Percentiles rank a stretch among this genome's conserved stretches.
Conservation (phyloP, 257 asterid species). For the Euphrasia confusa region DNA sequence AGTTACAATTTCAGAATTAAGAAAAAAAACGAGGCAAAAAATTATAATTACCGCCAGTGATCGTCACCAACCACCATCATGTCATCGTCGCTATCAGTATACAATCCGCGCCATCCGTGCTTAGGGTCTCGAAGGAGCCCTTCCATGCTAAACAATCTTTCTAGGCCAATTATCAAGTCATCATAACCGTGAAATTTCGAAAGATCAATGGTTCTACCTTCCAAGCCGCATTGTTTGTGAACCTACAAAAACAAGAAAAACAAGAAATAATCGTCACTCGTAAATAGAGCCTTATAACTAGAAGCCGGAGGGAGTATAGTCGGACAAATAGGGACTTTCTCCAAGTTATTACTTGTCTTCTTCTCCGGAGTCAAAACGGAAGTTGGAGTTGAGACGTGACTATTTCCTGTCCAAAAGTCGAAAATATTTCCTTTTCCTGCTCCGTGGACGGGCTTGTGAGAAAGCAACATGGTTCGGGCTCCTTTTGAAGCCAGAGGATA, state of each 20-base stretch:
- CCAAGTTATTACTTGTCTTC: constrained; percentile 28
- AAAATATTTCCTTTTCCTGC: constrained; percentile 38
- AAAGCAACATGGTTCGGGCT: constrained; percentile 48
- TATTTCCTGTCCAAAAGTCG: constrained; percentile 44
- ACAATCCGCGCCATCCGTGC: constrained; percentile 84
- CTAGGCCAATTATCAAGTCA: constrained; percentile 64
- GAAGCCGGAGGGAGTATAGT: background rate
- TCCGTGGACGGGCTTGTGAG: constrained; percentile 41
- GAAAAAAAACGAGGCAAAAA: background rate
- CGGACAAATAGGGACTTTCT: constrained; percentile 36
- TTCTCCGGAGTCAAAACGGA: constrained; percentile 44
- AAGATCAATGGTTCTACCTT: constrained; percentile 92
- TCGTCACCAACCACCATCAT: constrained; percentile 98
- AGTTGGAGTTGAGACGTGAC: constrained; percentile 29
- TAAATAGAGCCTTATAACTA: background rate
- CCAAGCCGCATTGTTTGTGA: constrained; percentile 94
- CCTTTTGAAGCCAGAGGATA: constrained; percentile 92
- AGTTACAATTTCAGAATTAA: background rate
- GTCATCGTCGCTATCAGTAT: constrained; percentile 89
- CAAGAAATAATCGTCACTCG: constrained; percentile 19
- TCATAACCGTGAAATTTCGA: constrained; percentile 62
- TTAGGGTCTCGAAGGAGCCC: constrained; percentile 70
- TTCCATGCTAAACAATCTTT: constrained; percentile 84
- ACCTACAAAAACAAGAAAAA: constrained; percentile 49
- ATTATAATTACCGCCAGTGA: constrained; percentile 68